Evolutionary conservation across 805 yeast genomes (phyloP).

Genomic region (Yarrowia deformans): DNA sequence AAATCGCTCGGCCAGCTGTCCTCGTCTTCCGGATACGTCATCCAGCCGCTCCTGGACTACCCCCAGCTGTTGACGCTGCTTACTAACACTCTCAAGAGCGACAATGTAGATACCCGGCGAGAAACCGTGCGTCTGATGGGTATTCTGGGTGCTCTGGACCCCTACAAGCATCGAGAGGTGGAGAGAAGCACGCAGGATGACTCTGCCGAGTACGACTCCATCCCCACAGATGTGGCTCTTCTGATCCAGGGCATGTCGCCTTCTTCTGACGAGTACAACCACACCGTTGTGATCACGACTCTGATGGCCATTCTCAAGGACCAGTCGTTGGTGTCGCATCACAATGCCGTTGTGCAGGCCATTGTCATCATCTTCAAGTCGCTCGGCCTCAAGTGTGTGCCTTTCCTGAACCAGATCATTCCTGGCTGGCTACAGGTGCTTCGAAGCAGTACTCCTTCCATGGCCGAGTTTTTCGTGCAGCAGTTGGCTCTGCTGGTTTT

Average conservation of each 20-base stretch:
- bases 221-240: slow-evolving; percentile 87
- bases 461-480: slow-evolving; percentile 87
- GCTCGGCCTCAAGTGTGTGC: slow-evolving; percentile 84
- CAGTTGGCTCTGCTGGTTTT: slow-evolving; percentile 80
- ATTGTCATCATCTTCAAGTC: slow-evolving; percentile 90
- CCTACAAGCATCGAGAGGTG: slow-evolving; percentile 91
- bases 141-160: slow-evolving; percentile 94
- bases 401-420: slow-evolving; percentile 85
- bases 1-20: slow-evolving; percentile 88
- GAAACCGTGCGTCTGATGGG: slow-evolving; percentile 92
- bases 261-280: slow-evolving; percentile 86
- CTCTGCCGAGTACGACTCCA: slow-evolving; percentile 75
- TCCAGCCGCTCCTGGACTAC: slow-evolving; percentile 88
- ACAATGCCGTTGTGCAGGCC: slow-evolving; percentile 92
- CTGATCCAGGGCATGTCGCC: slow-evolving; percentile 96
- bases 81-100: slow-evolving; percentile 81
- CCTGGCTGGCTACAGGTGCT: slow-evolving; percentile 88
- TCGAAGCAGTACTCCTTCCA: slow-evolving; percentile 71
- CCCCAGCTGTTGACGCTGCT: slow-evolving; percentile 87
- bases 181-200: slow-evolving; percentile 68
- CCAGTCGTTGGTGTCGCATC: slow-evolving; percentile 82
- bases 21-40: slow-evolving; percentile 91
- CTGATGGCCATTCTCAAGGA: slow-evolving; percentile 85
- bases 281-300: slow-evolving; percentile 90
- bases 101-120: slow-evolving; percentile 75